Evolutionary conservation across 192 early-diverging fungal species (phyloP).

Genomic region (Entomortierella parvispora): DNA sequence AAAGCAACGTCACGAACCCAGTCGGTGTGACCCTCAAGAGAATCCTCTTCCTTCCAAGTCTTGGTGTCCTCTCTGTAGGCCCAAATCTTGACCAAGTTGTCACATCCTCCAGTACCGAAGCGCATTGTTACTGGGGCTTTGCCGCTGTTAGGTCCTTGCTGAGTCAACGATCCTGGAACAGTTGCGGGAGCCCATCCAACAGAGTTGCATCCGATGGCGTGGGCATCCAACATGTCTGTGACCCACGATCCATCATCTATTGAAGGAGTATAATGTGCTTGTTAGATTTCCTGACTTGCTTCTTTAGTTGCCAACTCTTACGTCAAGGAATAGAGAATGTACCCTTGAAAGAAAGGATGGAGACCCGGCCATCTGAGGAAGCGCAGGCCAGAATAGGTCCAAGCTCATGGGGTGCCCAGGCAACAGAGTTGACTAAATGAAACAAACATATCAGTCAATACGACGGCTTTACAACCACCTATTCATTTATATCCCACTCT

Average conservation of each 20-base stretch:
- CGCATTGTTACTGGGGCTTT: conserved; percentile 74
- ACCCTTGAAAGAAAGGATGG: conserved; percentile 93
- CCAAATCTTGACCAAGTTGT: conserved; percentile 98
- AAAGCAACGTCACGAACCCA: conserved; percentile 99
- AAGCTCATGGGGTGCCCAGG: conserved; percentile 97
- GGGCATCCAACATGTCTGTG: conserved; percentile 78
- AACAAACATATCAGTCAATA: not conserved
- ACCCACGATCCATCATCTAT: conserved; percentile 92
- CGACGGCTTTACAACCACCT: not conserved
- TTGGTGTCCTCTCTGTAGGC: conserved; percentile 79
- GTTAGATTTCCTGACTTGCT: not conserved
- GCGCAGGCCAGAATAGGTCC: conserved; percentile 92
- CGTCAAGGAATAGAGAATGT: too few species aligned
- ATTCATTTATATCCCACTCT: not conserved
- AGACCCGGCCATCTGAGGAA: conserved; percentile 95
- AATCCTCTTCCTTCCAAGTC: conserved; percentile 82
- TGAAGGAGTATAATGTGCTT: not conserved
- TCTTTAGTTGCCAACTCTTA: too few species aligned
- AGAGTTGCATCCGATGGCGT: conserved; percentile 91
- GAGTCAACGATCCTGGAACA: conserved; percentile 77
- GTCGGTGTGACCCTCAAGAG: conserved; percentile 91
- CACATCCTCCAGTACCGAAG: conserved; percentile 94
- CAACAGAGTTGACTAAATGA: conserved; percentile 88
- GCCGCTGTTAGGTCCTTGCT: conserved; percentile 62
- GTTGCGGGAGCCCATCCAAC: conserved; percentile 96